Percentiles rank a stretch among this genome's conserved stretches.
These are phyloP conservation scores for Xylaria digitata DNA, from an alignment of 2,329 filamentous ascomycete species.

Conservation along the genomic window DNA sequence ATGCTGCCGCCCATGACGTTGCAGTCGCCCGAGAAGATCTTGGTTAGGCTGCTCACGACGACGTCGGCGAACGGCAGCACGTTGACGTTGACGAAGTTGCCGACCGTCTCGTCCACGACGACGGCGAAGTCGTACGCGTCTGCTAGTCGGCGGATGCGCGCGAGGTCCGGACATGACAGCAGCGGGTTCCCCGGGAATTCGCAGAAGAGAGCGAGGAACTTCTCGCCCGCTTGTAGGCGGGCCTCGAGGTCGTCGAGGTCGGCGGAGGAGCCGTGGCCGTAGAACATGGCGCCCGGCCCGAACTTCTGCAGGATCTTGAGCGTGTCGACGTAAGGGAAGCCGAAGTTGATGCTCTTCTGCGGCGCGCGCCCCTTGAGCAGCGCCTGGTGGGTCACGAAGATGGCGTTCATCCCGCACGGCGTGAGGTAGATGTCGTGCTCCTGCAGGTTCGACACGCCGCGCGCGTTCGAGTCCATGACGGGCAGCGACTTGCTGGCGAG, in stretches of 20 bases:
- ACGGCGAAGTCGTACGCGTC: conserved; percentile 88
- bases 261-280: conserved; percentile 79
- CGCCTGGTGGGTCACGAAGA: conserved; percentile 86
- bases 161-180: conserved; percentile 83
- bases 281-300: conserved; percentile 88
- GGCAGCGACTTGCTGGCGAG: conserved; percentile 65
- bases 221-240: conserved; percentile 77
- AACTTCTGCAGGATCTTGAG: conserved; percentile 96
- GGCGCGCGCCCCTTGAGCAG: conserved; percentile 73
- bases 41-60: conserved; percentile 93
- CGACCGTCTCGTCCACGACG: conserved; percentile 95
- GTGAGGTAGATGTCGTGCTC: conserved; percentile 92
- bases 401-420: conserved; percentile 93
- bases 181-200: conserved; percentile 96
- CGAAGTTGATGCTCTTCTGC: conserved; percentile 85
- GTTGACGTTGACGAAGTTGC: conserved; percentile 95
- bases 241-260: conserved; percentile 87
- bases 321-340: conserved; percentile 98
- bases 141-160: conserved; percentile 81
- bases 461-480: conserved; percentile 60
- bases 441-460: conserved; percentile 72
- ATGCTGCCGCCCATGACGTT: conserved; percentile 96
- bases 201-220: conserved; percentile 86
- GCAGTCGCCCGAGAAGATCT: conserved; percentile 96
- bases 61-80: conserved; percentile 90